A percentile compares a stretch with the other conserved stretches of the same genome.
phyloP scores from a whole-genome alignment of 2,329 filamentous ascomycete genomes.

The Lachnellula occidentalis region DNA sequence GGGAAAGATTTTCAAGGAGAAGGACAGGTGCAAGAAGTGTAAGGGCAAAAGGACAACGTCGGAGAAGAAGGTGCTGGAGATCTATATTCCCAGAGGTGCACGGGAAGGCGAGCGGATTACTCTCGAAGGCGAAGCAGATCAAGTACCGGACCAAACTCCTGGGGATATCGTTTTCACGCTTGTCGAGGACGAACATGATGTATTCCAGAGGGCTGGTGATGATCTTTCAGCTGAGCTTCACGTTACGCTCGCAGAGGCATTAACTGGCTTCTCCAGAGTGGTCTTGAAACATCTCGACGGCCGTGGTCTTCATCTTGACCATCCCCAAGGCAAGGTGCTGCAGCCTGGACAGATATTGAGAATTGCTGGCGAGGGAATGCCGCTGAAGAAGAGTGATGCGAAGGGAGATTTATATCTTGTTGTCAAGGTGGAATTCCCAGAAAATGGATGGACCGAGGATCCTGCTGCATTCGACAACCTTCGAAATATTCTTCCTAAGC shows the following conservation, averaged over 20 bases:
- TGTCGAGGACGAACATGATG: conserved; percentile 72
- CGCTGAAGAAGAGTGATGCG: conserved; percentile 74
- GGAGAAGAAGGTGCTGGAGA: conserved; percentile 89
- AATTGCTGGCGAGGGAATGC: conserved; percentile 89
- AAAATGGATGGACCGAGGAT: conserved; percentile 74
- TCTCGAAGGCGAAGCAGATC: conserved; percentile 89
- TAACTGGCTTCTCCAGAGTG: conserved; percentile 84
- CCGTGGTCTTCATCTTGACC: conserved; percentile 75
- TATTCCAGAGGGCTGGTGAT: conserved; percentile 76
- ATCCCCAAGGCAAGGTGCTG: conserved; percentile 76
- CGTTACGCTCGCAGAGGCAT: conserved; percentile 75
- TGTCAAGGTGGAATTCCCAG: conserved; percentile 83
- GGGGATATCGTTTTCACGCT: conserved; percentile 92
- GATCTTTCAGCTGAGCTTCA: conserved; percentile 80
- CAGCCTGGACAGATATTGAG: conserved; percentile 81
- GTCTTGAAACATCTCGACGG: conserved; percentile 92
- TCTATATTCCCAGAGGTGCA: conserved; percentile 88
- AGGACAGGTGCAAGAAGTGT: conserved; percentile 98
- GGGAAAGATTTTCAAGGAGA: conserved; percentile 87
- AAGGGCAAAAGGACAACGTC: conserved; percentile 84
- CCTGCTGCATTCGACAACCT: conserved; percentile 67
- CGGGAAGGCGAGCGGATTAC: conserved; percentile 85
- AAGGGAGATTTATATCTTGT: conserved; percentile 85
- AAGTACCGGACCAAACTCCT: conserved; percentile 80
- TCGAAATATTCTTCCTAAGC: conserved; percentile 66